These are phyloP conservation scores for Coemansia asiatica DNA, from an alignment of 192 early-diverging fungal species.

Conservation along the genomic window DNA sequence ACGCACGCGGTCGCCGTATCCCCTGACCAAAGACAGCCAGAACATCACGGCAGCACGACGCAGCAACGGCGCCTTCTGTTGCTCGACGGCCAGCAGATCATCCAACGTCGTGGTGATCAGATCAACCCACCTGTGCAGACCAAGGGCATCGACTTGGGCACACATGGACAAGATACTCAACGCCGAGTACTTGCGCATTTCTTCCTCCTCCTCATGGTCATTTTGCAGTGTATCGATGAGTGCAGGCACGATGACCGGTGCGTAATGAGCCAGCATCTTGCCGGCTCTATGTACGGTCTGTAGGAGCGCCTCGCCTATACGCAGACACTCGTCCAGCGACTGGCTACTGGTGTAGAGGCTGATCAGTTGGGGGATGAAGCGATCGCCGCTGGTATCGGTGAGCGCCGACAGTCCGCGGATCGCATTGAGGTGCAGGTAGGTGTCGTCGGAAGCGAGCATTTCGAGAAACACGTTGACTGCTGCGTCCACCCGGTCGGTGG, in stretches of 20 bases:
- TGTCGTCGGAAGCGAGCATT: conserved; percentile 75
- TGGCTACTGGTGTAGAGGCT: conserved; percentile 59
- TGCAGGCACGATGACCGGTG: conserved; percentile 25
- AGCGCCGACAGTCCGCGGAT: conserved; percentile 81
- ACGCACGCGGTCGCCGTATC: conserved; percentile 59
- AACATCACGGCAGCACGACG: conserved; percentile 73
- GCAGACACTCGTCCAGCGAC: conserved; percentile 67
- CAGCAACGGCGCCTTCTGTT: conserved; percentile 55
- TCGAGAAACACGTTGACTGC: conserved; percentile 78
- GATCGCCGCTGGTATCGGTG: conserved; percentile 75
- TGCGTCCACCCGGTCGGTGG: conserved; percentile 59
- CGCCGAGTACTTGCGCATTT: conserved; percentile 59
- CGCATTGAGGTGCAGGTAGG: conserved; percentile 92
- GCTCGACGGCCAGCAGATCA: conserved; percentile 62
- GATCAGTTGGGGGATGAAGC: conserved; percentile 68
- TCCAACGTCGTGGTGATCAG: conserved; percentile 69
- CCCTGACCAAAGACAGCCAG: conserved; percentile 69
- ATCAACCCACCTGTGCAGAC: conserved; percentile 65
- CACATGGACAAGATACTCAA: conserved; percentile 66
- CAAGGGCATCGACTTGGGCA: conserved; percentile 71
- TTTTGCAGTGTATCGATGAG: conserved; percentile 40
- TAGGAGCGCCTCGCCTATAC: conserved; percentile 84
- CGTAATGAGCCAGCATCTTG: conserved; percentile 74
- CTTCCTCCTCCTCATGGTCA: conserved; percentile 20
- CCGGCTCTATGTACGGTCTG: conserved; percentile 85